These are phyloP conservation scores for Calocera cornea DNA, from an alignment of 768 basidiomycete genomes.

Conservation along the genomic window DNA sequence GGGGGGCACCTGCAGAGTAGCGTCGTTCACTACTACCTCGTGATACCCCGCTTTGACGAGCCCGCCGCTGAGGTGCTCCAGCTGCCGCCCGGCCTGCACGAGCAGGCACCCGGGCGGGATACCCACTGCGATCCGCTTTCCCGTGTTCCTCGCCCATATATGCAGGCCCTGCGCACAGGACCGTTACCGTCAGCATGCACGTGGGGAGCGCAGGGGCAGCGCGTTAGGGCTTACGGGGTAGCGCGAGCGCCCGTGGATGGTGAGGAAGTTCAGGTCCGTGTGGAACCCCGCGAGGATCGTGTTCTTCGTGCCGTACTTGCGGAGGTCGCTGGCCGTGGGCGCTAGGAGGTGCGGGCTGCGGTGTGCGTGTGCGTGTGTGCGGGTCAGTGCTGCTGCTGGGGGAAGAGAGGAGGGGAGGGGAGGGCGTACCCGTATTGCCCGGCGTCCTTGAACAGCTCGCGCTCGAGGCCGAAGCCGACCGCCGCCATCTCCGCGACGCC, in stretches of 20 bases:
- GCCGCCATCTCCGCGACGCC: slow-evolving; percentile 81
- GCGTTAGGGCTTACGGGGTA: slow-evolving; percentile 16
- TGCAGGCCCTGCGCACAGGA: slow-evolving; percentile 51
- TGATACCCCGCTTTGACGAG: slow-evolving; percentile 87
- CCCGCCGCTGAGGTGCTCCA: slow-evolving; percentile 62
- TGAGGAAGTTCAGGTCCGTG: slow-evolving; percentile 79
- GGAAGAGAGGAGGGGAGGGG: background rate
- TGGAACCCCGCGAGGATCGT: slow-evolving; percentile 92
- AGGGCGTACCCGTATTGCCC: slow-evolving; percentile 67
- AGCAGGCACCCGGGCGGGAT: slow-evolving; percentile 76
- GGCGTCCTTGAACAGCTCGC: slow-evolving; percentile 58
- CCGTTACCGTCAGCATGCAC: slow-evolving; percentile 75
- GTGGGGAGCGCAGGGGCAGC: slow-evolving; percentile 45
- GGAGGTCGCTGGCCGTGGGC: slow-evolving; percentile 83
- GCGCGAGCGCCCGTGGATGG: slow-evolving; percentile 24
- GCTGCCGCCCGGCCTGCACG: slow-evolving; percentile 91
- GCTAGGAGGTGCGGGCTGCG: slow-evolving; percentile 80
- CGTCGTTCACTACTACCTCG: slow-evolving; percentile 81
- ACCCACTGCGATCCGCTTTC: slow-evolving; percentile 74
- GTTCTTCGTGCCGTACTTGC: slow-evolving; percentile 59
- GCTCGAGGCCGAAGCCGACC: slow-evolving; percentile 62
- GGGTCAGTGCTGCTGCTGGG: slow-evolving; percentile 12
- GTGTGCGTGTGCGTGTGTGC: too few species aligned
- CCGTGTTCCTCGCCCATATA: slow-evolving; percentile 90
- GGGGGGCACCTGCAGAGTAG: slow-evolving; percentile 49